These are phyloP conservation scores for Pythium folliculosum DNA, from an alignment of 352 stramenopile genomes.

Conservation along the genomic window DNA sequence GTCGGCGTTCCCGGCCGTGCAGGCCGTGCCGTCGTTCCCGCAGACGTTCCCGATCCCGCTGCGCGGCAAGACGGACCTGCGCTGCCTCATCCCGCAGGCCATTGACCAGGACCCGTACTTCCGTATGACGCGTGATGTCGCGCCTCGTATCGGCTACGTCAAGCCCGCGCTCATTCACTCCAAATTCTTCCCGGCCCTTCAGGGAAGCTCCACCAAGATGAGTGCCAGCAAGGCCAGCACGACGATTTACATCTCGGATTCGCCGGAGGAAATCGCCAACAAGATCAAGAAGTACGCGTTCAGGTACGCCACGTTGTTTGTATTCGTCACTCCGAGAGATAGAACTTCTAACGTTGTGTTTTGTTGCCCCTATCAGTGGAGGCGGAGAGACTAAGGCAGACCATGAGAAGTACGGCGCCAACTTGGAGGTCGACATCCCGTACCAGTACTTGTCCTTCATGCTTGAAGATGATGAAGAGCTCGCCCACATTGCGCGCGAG, in stretches of 20 bases:
- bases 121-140: slow-evolving; percentile 98
- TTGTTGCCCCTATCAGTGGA: slow-evolving; percentile 77
- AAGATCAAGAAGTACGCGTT: slow-evolving; percentile 91
- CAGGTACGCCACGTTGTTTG: slow-evolving; percentile 40
- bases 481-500: slow-evolving; percentile 92
- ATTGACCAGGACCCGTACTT: slow-evolving; percentile 99
- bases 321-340: too few species aligned
- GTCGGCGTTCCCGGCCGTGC: slow-evolving; percentile 97
- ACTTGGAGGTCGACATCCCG: slow-evolving; percentile 98
- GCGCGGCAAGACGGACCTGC: slow-evolving; percentile 85
- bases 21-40: slow-evolving; percentile 97
- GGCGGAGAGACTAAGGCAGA: slow-evolving; percentile 98
- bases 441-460: slow-evolving; percentile 99
- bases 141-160: slow-evolving; percentile 94
- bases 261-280: slow-evolving; percentile 94
- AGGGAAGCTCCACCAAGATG: slow-evolving; percentile 99
- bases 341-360: slow-evolving; percentile 47
- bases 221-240: slow-evolving; percentile 95
- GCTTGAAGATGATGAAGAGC: slow-evolving; percentile 98
- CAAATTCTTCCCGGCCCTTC: slow-evolving; percentile 99
- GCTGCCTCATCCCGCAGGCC: slow-evolving; percentile 99
- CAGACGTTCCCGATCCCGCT: slow-evolving; percentile 95
- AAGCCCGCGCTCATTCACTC: slow-evolving; percentile 99
- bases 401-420: slow-evolving; percentile 97
- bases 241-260: slow-evolving; percentile 99